Percentiles rank a stretch among this genome's conserved stretches.
phyloP scores from a whole-genome alignment of 2,329 filamentous ascomycete genomes.

The Xylariaceae sp. region DNA sequence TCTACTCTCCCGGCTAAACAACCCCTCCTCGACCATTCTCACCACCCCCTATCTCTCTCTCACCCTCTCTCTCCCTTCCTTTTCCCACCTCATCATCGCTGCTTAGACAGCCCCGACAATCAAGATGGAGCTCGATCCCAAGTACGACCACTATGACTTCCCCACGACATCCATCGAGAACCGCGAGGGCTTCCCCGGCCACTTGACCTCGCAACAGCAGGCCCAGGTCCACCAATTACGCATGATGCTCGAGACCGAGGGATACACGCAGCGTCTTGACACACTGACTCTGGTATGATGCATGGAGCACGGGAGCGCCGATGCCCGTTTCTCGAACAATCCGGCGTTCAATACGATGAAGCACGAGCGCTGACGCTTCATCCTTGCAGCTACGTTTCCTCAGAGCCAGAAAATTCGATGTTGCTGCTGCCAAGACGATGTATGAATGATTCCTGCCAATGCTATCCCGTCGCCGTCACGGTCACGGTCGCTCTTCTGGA shows the following conservation, averaged over 20 bases:
- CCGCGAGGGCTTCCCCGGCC: slow-evolving; percentile 76
- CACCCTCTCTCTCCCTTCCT: neutral
- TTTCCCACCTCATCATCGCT: neutral
- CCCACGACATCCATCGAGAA: slow-evolving; percentile 68
- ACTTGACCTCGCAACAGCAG: slow-evolving; percentile 82
- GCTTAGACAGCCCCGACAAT: slow-evolving; percentile 25
- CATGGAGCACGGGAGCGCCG: neutral
- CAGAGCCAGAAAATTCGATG: slow-evolving; percentile 91
- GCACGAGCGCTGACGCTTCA: slow-evolving; percentile 7
- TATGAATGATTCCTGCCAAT: slow-evolving; percentile 34
- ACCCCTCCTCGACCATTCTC: neutral
- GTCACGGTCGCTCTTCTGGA: neutral
- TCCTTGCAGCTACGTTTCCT: slow-evolving; percentile 70
- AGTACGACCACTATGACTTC: slow-evolving; percentile 96
- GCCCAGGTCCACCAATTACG: slow-evolving; percentile 84
- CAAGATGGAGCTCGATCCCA: slow-evolving; percentile 65
- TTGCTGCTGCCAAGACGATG: slow-evolving; percentile 80
- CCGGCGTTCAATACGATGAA: neutral
- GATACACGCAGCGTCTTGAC: slow-evolving; percentile 79
- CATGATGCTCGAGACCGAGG: slow-evolving; percentile 74
- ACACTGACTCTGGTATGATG: slow-evolving; percentile 74
- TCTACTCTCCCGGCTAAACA: neutral
- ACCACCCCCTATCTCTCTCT: neutral
- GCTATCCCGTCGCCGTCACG: neutral
- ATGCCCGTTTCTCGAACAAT: neutral